A percentile compares a stretch with the other conserved stretches of the same genome.
These are phyloP conservation scores for Martiniozyma asiatica DNA, from an alignment of 1,139 yeast species.

Conservation along the genomic window DNA sequence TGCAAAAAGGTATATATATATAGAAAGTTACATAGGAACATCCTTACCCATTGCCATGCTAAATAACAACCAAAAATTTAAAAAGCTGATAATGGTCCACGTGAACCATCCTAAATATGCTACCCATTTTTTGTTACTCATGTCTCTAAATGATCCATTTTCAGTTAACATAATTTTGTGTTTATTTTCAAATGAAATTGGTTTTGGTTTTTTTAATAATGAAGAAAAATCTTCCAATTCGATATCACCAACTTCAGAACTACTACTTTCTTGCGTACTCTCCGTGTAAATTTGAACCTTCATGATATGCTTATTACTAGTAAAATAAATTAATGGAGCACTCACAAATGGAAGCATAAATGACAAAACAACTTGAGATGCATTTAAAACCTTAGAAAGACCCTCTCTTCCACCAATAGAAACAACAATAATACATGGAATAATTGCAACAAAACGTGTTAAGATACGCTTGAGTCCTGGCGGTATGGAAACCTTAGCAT, in stretches of 20 bases:
- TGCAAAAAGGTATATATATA: no score
- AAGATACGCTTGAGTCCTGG: conserved; percentile 80
- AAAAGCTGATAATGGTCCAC: conserved; percentile 41
- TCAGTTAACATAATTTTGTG: neutral
- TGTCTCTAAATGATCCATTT: conserved; percentile 29
- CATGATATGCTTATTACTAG: conserved; percentile 58
- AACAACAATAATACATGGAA: conserved; percentile 81
- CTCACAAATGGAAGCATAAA: conserved; percentile 74
- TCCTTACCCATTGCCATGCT: conserved; percentile 28
- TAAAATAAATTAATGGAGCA: conserved; percentile 66
- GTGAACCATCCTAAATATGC: conserved; percentile 33
- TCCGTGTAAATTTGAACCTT: conserved; percentile 32
- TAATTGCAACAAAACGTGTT: conserved; percentile 75
- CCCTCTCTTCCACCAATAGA: conserved; percentile 76
- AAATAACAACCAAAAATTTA: conserved; percentile 39
- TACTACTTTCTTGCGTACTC: no score
- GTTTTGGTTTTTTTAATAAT: no score
- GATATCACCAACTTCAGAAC: conserved; percentile 2
- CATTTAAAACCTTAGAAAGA: conserved; percentile 64
- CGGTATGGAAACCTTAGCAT: conserved; percentile 69
- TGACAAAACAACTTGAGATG: conserved; percentile 80
- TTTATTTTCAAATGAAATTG: no score
- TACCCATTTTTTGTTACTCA: conserved; percentile 40
- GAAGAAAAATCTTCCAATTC: conserved; percentile 5
- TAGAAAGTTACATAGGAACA: no score